Evolutionary conservation across 2,329 filamentous ascomycete genomes (phyloP).

Genomic region (Cladophialophora carrionii): DNA sequence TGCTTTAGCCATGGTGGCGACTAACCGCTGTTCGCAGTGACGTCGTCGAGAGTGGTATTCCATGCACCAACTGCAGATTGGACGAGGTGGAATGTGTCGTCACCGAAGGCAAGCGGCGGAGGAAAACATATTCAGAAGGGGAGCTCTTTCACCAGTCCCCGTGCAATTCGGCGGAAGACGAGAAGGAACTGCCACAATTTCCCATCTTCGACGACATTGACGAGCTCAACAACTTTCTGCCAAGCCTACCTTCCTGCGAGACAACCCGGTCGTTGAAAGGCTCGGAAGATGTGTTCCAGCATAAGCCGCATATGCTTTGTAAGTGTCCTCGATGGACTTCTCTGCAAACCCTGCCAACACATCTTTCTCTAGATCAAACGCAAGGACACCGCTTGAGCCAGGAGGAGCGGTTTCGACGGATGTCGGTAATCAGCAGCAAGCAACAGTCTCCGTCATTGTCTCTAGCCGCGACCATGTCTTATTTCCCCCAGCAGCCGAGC

Average conservation of each 20-base stretch:
- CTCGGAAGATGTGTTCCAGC: constrained; percentile 53
- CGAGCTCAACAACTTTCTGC: constrained; percentile 31
- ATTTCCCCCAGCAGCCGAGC: constrained; percentile 55
- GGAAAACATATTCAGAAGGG: constrained; percentile 63
- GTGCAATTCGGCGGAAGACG: constrained; percentile 34
- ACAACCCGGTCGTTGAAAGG: constrained; percentile 38
- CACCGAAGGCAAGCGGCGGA: constrained; percentile 78
- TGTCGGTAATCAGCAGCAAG: constrained; percentile 48
- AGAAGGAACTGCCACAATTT: constrained; percentile 35
- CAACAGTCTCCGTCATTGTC: constrained; percentile 46
- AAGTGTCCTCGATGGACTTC: constrained; percentile 42
- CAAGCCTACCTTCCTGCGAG: constrained; percentile 10
- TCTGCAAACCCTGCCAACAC: constrained; percentile 19
- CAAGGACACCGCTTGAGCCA: constrained; percentile 51
- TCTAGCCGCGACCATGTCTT: constrained; percentile 40
- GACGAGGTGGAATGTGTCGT: constrained; percentile 61
- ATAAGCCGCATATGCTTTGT: constrained; percentile 69
- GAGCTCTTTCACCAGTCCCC: constrained; percentile 34
- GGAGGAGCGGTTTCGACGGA: constrained; percentile 51
- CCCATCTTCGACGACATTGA: constrained; percentile 41
- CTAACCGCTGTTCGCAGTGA: constrained; percentile 53
- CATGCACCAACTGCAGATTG: constrained; percentile 80
- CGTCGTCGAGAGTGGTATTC: constrained; percentile 81
- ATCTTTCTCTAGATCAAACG: constrained; percentile 51
- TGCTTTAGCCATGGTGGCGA: background rate